Base-by-base conservation (phyloP, 805 yeast species). In the Ogataea chonburiensis region DNA sequence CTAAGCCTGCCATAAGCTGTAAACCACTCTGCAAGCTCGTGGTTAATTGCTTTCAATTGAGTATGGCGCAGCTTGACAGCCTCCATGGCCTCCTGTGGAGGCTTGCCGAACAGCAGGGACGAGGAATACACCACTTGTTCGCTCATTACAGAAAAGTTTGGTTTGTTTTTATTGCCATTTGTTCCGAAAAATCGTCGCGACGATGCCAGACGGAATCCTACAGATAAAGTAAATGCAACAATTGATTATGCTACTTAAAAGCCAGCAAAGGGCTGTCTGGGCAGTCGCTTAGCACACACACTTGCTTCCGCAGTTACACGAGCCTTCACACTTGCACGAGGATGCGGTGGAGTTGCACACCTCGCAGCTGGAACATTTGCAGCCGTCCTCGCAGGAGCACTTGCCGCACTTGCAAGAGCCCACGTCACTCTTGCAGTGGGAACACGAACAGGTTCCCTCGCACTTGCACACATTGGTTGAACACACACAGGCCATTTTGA, bases 31-130 rank as follows among this genome's bases (percentile, higher is more conserved):
- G 84, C 77, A 44, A 85, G 67, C 33, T 75, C 79, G 39, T 72
- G 73, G 50, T 81, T 81, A 32, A 79, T 61, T 28, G 67, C 51
- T 49, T 73, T 71, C 29, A 79, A 76, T 47, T 73, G 75, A 21
- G 70, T 61, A 24, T 76, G 64, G 43, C 88, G 71, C 34, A 79
- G 69, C 33, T 77, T 64, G 18, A 82, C 66, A 20, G 75, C 66
- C 49, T 76, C 83, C 43, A 77, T 70, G 14, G 85, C 79, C 47
- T 73, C 79, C 17, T 65, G 63, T 10, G 87, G 86, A 24, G 69
- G 54, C 47, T 75, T 69, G 14, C 56, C 57, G 38, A 58, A 58
- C 20, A 63, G 47, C 28, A 63, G 46, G 10, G 57, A 42, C 22
- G 66, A 60, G 11, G 66, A 60, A 46, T 61, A 61, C 15, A 47